A percentile compares a stretch with the other conserved stretches of the same genome.
phyloP scores from a whole-genome alignment of 495 filamentous ascomycete species.

The Daldinia caldariorum region DNA sequence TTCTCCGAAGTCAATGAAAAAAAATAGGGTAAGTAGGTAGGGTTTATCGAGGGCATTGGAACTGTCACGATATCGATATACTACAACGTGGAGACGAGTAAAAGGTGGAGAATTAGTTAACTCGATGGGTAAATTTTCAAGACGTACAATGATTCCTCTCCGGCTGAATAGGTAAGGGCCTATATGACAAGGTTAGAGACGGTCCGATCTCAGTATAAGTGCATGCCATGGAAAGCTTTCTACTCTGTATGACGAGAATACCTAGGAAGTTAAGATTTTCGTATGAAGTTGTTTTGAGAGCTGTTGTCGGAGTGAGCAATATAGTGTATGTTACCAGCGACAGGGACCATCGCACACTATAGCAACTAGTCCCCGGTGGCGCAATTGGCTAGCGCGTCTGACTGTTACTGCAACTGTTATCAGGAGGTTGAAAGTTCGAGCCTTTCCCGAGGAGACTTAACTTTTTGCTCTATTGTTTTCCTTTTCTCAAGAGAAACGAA shows the following conservation, averaged over 20 bases:
- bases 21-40: too few species aligned
- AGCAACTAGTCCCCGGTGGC: neutral
- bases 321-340: neutral
- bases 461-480: neutral
- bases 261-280: neutral
- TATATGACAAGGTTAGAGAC: neutral
- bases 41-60: neutral
- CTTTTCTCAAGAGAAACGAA: neutral
- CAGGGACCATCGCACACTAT: neutral
- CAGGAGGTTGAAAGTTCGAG: conserved; percentile 9
- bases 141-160: neutral
- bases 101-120: neutral
- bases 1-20: neutral
- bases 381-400: conserved; percentile 9
- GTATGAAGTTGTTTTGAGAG: neutral
- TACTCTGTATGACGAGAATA: neutral
- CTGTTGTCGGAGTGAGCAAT: neutral
- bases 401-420: conserved; percentile 3
- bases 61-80: neutral
- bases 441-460: conserved; percentile 1
- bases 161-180: too few species aligned
- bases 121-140: neutral
- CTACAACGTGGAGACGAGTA: neutral
- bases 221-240: neutral
- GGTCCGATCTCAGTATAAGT: neutral